Evolutionary conservation across 768 basidiomycete species (phyloP).

Genomic region (Pleurotus sapidus): DNA sequence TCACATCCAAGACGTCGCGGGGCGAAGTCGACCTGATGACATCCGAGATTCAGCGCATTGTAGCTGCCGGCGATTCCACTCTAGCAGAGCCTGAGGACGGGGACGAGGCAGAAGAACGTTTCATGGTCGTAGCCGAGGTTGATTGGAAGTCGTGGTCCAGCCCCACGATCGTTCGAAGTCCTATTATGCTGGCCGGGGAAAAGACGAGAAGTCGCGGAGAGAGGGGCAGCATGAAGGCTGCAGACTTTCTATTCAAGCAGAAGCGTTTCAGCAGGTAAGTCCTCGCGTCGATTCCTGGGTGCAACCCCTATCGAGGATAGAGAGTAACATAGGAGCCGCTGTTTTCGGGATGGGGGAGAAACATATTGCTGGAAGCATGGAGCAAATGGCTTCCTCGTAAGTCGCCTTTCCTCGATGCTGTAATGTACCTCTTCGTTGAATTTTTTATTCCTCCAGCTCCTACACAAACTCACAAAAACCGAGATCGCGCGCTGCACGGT

Average conservation of each 20-base stretch:
- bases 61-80: slow-evolving; percentile 18
- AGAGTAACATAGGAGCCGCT: slow-evolving; percentile 33
- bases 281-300: not conserved
- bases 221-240: slow-evolving; percentile 29
- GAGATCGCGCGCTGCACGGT: slow-evolving; percentile 40
- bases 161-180: slow-evolving; percentile 41
- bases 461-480: slow-evolving; percentile 29
- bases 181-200: slow-evolving; percentile 23
- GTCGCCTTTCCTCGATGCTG: slow-evolving; percentile 11
- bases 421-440: not conserved
- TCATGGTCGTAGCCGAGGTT: slow-evolving; percentile 43
- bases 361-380: slow-evolving; percentile 49
- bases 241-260: slow-evolving; percentile 41
- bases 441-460: slow-evolving; percentile 29
- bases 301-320: not conserved
- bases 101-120: slow-evolving; percentile 2
- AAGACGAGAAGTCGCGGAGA: slow-evolving; percentile 12
- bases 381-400: slow-evolving; percentile 38
- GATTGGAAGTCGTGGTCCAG: slow-evolving; percentile 41
- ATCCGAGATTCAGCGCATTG: slow-evolving; percentile 35
- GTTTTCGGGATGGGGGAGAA: slow-evolving; percentile 43
- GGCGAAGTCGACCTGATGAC: slow-evolving; percentile 23
- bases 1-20: slow-evolving; percentile 30
- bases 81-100: slow-evolving; percentile 30
- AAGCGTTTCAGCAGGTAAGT: slow-evolving; percentile 40